Evolutionary conservation across 495 filamentous ascomycete genomes (phyloP).

Genomic region (Lindgomyces ingoldianus): DNA sequence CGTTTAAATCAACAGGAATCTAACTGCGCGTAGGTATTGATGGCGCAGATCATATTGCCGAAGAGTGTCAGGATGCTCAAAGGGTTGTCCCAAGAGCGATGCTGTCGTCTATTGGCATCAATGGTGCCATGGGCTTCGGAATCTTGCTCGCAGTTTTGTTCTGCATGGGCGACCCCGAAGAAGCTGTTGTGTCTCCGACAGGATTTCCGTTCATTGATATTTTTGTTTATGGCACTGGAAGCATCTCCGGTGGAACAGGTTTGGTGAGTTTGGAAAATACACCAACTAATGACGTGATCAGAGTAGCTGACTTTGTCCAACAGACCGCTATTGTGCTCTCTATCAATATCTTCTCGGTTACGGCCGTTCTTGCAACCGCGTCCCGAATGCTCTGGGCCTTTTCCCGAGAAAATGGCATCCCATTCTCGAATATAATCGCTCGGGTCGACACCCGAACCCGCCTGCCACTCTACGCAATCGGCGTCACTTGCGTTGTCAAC

Average conservation of each 20-base stretch:
- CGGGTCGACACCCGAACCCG: slow-evolving; percentile 43
- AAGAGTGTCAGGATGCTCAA: background rate
- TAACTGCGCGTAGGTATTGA: too few relatives aligned
- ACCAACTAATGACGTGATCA: background rate
- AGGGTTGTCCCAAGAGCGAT: background rate
- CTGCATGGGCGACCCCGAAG: slow-evolving; percentile 49
- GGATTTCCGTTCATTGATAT: slow-evolving; percentile 57
- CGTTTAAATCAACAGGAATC: too few relatives aligned
- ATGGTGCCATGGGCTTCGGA: background rate
- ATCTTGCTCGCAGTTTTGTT: slow-evolving; percentile 38
- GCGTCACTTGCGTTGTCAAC: slow-evolving; percentile 51
- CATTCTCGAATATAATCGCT: slow-evolving; percentile 54
- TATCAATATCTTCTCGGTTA: slow-evolving; percentile 41
- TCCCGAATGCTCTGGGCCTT: slow-evolving; percentile 59
- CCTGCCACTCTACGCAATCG: slow-evolving; percentile 57
- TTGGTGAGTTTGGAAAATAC: too few relatives aligned
- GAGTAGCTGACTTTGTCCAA: background rate
- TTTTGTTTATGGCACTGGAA: slow-evolving; percentile 50
- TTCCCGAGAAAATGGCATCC: slow-evolving; percentile 55
- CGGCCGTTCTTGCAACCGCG: slow-evolving; percentile 57
- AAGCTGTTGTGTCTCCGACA: slow-evolving; percentile 40
- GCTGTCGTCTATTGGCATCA: background rate
- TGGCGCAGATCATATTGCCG: background rate
- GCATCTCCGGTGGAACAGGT: slow-evolving; percentile 40
- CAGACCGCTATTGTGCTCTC: background rate